phyloP scores from a whole-genome alignment of 192 early-diverging fungal genomes.

The Ramicandelaber brevisporus region DNA sequence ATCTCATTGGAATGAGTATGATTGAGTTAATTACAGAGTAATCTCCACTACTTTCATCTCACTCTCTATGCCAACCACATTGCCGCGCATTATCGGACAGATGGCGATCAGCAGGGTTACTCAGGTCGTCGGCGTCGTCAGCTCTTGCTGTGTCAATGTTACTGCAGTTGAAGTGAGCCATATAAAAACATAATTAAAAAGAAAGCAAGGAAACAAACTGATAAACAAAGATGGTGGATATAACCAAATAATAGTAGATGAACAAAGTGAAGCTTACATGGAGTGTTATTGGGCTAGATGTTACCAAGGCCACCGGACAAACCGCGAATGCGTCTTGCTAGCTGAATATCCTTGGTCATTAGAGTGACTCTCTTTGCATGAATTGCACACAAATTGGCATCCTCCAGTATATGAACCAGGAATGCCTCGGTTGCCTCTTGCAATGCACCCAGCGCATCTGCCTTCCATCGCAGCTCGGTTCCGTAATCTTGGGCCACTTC shows the following conservation, averaged over 20 bases:
- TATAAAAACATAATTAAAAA: not conserved
- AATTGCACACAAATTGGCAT: constrained; percentile 77
- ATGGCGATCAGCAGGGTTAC: no score
- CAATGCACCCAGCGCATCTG: constrained; percentile 43
- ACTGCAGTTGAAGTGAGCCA: not conserved
- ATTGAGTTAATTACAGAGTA: no score
- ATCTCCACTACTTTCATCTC: no score
- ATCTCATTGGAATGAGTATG: no score
- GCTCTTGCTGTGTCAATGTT: not conserved
- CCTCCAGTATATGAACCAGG: constrained; percentile 67
- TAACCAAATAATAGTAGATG: not conserved
- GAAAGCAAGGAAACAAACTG: not conserved
- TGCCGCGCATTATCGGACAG: no score
- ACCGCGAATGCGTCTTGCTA: constrained; percentile 74
- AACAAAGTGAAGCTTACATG: constrained; percentile 1
- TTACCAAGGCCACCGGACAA: constrained; percentile 40
- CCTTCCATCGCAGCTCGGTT: constrained; percentile 40
- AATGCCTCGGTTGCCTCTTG: constrained; percentile 65
- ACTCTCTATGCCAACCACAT: no score
- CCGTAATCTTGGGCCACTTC: constrained; percentile 30
- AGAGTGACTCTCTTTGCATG: constrained; percentile 87
- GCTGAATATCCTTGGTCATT: constrained; percentile 77
- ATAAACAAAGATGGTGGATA: constrained; percentile 1
- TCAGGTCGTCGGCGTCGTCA: no score
- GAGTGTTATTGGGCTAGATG: constrained; percentile 1